Evolutionary conservation across 371 early-diverging fungal genomes (phyloP).

Genomic region (Mortierella sp.): DNA sequence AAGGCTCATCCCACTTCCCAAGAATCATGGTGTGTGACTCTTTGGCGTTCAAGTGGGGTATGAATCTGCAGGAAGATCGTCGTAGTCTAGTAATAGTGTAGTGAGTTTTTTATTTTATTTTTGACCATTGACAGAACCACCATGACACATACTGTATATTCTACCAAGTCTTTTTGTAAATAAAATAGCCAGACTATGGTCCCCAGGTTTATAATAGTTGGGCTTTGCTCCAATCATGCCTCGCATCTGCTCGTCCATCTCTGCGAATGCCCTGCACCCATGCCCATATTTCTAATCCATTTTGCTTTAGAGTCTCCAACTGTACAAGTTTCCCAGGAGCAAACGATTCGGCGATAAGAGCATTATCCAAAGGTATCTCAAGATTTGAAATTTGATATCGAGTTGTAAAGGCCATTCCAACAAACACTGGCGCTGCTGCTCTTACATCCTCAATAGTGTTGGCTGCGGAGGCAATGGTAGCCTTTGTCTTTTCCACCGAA

Average conservation of each 20-base stretch:
- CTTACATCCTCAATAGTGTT: not conserved
- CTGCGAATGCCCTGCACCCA: conserved; percentile 49
- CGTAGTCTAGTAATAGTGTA: conserved; percentile 29
- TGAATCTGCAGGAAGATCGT: conserved; percentile 31
- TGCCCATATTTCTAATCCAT: conserved; percentile 20
- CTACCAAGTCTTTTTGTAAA: conserved; percentile 2
- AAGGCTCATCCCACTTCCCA: conserved; percentile 16
- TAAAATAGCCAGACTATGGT: not conserved
- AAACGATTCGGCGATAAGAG: not conserved
- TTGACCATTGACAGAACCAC: not conserved
- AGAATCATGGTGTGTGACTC: conserved; percentile 39
- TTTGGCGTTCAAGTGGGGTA: conserved; percentile 40
- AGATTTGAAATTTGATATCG: conserved; percentile 32
- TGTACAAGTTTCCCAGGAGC: not conserved
- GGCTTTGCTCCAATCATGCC: conserved; percentile 20
- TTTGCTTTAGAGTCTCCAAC: not conserved
- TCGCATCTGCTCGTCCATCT: conserved; percentile 37
- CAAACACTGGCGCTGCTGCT: conserved; percentile 12
- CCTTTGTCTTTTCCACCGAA: conserved; percentile 5
- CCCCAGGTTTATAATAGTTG: conserved; percentile 8
- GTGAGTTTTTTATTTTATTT: not conserved
- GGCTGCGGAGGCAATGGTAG: not conserved
- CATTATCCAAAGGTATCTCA: conserved; percentile 16
- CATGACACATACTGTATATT: not conserved
- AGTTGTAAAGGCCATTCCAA: conserved; percentile 41